Evolutionary conservation across 495 filamentous ascomycete genomes (phyloP).

Genomic region (Penicillium ochrochloron): DNA sequence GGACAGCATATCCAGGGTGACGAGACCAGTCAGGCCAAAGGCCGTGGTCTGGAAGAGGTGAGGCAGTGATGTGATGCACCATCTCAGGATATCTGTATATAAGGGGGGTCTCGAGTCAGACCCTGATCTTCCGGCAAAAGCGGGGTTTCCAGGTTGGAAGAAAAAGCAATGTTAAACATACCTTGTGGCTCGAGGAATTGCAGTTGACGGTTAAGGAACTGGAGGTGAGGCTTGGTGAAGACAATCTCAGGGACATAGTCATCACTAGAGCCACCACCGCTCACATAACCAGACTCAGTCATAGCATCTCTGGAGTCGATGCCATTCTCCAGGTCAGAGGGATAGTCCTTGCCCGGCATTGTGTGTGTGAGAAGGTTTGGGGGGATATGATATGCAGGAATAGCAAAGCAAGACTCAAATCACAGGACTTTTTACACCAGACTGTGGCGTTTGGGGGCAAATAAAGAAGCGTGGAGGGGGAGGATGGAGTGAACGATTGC

Average conservation of each 20-base stretch:
- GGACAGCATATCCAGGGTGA: constrained; percentile 93
- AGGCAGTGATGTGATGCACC: constrained; percentile 89
- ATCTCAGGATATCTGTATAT: constrained; percentile 79
- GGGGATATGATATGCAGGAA: constrained; percentile 13
- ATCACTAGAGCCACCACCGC: constrained; percentile 66
- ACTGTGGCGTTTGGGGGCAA: constrained; percentile 14
- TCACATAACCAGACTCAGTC: constrained; percentile 89
- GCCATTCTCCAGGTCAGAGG: constrained; percentile 42
- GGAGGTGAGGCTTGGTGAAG: constrained; percentile 87
- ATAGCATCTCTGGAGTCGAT: constrained; percentile 40
- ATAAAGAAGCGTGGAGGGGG: constrained; percentile 26
- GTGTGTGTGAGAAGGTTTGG: constrained; percentile 19
- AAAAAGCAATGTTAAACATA: constrained; percentile 34
- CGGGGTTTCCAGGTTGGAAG: constrained; percentile 14
- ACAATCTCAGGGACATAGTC: constrained; percentile 73
- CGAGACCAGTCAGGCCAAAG: constrained; percentile 92
- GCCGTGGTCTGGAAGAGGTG: constrained; percentile 96
- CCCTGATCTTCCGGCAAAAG: constrained; percentile 12
- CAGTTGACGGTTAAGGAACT: constrained; percentile 86
- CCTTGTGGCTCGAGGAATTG: constrained; percentile 78
- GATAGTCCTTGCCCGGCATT: constrained; percentile 53
- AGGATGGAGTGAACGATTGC: constrained; percentile 34
- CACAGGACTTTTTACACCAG: constrained; percentile 16
- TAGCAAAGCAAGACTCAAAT: background rate
- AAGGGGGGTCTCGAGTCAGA: constrained; percentile 28